phyloP scores from a whole-genome alignment of 352 stramenopile species.

The Plasmopara muralis region DNA sequence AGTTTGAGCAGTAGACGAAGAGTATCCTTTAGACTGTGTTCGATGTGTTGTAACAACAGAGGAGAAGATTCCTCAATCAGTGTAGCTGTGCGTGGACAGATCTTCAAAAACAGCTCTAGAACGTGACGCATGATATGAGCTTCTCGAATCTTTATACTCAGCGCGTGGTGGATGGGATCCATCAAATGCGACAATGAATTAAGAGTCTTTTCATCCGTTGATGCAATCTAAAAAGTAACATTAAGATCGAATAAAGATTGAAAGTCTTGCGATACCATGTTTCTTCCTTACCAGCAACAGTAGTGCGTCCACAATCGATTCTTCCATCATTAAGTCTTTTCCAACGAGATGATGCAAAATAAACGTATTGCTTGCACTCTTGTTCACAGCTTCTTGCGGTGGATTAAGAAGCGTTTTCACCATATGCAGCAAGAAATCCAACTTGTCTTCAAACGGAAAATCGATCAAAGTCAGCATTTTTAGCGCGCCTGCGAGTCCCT shows the following conservation, averaged over 20 bases:
- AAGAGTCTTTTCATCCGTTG: conserved; percentile 48
- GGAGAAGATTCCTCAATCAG: conserved; percentile 74
- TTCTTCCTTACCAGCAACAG: conserved; percentile 37
- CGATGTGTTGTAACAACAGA: conserved; percentile 68
- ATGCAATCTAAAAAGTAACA: conserved; percentile 30
- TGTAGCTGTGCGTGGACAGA: conserved; percentile 56
- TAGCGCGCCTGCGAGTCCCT: conserved; percentile 52
- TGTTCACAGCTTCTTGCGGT: conserved; percentile 6
- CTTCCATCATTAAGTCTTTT: conserved; percentile 54
- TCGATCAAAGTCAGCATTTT: conserved; percentile 49
- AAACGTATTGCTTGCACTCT: conserved; percentile 18
- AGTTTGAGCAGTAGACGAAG: conserved; percentile 72
- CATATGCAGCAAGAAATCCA: conserved; percentile 55
- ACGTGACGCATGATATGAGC: conserved; percentile 76
- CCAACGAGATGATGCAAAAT: conserved; percentile 62
- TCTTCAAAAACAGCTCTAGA: conserved; percentile 63
- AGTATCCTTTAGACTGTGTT: conserved; percentile 69
- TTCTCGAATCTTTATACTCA: conserved; percentile 61
- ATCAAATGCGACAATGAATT: conserved; percentile 51
- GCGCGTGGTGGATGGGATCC: conserved; percentile 50
- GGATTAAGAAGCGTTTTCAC: conserved; percentile 43
- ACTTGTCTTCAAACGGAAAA: conserved; percentile 65
- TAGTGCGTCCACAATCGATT: conserved; percentile 61
- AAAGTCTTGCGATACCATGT: background rate
- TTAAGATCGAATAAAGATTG: background rate